Conservation (phyloP, 2,329 filamentous ascomycete genomes). For the Ascochyta viciae-villosae region DNA sequence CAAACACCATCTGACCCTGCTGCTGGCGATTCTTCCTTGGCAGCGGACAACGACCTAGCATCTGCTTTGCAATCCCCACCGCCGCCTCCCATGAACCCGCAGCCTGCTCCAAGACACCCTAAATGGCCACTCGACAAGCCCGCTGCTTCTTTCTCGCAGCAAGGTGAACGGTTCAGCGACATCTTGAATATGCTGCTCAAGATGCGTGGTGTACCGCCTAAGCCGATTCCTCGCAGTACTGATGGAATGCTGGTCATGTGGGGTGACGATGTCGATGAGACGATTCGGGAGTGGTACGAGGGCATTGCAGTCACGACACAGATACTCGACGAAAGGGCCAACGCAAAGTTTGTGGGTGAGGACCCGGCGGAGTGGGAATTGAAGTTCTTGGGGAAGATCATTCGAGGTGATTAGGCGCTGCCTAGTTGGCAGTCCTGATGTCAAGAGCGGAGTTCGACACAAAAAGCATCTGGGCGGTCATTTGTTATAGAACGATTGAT, state of each 20-base stretch:
- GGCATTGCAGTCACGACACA: constrained; percentile 39
- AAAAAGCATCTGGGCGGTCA: not conserved
- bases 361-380: constrained; percentile 47
- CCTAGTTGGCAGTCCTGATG: not conserved
- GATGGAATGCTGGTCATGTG: constrained; percentile 47
- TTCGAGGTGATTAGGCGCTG: constrained; percentile 31
- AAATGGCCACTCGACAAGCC: constrained; percentile 63
- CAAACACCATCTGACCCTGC: constrained; percentile 2
- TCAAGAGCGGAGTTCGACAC: not conserved
- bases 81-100: constrained; percentile 12
- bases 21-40: not conserved
- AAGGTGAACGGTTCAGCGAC: constrained; percentile 65
- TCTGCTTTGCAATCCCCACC: constrained; percentile 31
- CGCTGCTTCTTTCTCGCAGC: constrained; percentile 60
- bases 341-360: constrained; percentile 39
- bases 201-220: constrained; percentile 60
- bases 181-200: constrained; percentile 65
- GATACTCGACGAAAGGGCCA: constrained; percentile 37
- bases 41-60: constrained; percentile 26
- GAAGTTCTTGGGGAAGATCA: constrained; percentile 48
- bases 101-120: constrained; percentile 27
- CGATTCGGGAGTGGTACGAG: constrained; percentile 47
- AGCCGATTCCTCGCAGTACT: constrained; percentile 38
- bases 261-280: constrained; percentile 42
- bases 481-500: constrained; percentile 12